Evolutionary conservation across 306 rosid species (phyloP).

Genomic region (Oxytropis ochrocephala): DNA sequence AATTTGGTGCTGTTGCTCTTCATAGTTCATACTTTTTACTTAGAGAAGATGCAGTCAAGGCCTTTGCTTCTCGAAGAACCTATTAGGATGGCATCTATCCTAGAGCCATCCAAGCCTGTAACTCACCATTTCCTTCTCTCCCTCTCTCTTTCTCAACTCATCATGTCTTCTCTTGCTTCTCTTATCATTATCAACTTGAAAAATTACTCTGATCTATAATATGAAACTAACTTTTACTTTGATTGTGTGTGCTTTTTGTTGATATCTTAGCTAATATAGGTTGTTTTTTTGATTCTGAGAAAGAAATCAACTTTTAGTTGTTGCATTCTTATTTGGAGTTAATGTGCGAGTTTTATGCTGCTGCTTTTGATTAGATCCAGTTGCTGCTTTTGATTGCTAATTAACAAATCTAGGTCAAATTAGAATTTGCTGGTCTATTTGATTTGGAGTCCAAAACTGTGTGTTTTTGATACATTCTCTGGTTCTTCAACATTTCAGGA

Average conservation of each 20-base stretch:
- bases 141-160: background rate
- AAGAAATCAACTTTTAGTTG: too few relatives aligned
- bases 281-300: too few relatives aligned
- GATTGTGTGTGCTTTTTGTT: too few relatives aligned
- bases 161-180: background rate
- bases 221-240: background rate
- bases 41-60: constrained; percentile 39
- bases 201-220: background rate
- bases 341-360: background rate
- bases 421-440: background rate
- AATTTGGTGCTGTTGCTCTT: background rate
- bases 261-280: too few relatives aligned
- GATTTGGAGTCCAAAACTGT: too few relatives aligned
- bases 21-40: background rate
- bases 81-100: constrained; percentile 69
- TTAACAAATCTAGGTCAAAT: background rate
- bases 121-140: constrained; percentile 24
- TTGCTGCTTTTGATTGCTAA: background rate
- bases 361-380: constrained; percentile 10
- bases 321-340: background rate
- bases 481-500: too few relatives aligned
- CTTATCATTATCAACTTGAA: constrained; percentile 7
- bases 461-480: too few relatives aligned
- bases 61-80: constrained; percentile 82
- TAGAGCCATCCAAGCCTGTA: constrained; percentile 79